Evolutionary conservation across 805 yeast genomes (phyloP).

Genomic region (Candida dendrica): DNA sequence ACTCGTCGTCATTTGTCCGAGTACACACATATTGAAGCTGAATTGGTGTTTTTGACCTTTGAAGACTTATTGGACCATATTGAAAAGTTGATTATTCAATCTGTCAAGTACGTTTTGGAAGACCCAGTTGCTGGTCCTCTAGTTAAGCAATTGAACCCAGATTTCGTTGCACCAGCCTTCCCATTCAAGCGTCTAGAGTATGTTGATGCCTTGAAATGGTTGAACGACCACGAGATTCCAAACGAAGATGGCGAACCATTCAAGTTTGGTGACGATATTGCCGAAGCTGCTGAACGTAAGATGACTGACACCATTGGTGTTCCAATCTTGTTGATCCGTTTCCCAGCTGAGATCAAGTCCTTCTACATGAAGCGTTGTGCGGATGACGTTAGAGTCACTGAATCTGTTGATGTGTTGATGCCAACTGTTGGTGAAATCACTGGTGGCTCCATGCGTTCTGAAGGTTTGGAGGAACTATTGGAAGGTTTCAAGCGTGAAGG

Average conservation of each 20-base stretch:
- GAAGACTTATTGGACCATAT: slow-evolving; percentile 83
- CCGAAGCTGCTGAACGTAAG: slow-evolving; percentile 98
- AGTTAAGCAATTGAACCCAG: slow-evolving; percentile 87
- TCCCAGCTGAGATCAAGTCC: slow-evolving; percentile 96
- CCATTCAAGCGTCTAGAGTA: slow-evolving; percentile 93
- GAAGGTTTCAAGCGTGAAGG: slow-evolving; percentile 93
- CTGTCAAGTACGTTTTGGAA: slow-evolving; percentile 69
- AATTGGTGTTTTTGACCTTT: slow-evolving; percentile 79
- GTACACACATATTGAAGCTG: slow-evolving; percentile 95
- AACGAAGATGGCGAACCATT: slow-evolving; percentile 93
- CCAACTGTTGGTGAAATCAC: slow-evolving; percentile 98
- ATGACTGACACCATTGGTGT: slow-evolving; percentile 94
- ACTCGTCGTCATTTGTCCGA: slow-evolving; percentile 97
- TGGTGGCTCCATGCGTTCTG: slow-evolving; percentile 99
- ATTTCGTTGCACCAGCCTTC: slow-evolving; percentile 67
- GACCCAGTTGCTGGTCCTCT: slow-evolving; percentile 93
- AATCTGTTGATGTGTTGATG: slow-evolving; percentile 96
- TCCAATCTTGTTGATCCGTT: slow-evolving; percentile 86
- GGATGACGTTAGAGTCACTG: slow-evolving; percentile 93
- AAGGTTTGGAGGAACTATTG: slow-evolving; percentile 68
- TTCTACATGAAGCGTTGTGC: slow-evolving; percentile 93
- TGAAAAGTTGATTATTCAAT: slow-evolving; percentile 66
- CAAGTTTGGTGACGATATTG: slow-evolving; percentile 97
- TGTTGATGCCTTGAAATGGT: slow-evolving; percentile 89
- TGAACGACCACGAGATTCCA: slow-evolving; percentile 87